These are phyloP conservation scores for Microcos paniculata DNA, from an alignment of 345 rosid genomes.

Conservation along the genomic window DNA sequence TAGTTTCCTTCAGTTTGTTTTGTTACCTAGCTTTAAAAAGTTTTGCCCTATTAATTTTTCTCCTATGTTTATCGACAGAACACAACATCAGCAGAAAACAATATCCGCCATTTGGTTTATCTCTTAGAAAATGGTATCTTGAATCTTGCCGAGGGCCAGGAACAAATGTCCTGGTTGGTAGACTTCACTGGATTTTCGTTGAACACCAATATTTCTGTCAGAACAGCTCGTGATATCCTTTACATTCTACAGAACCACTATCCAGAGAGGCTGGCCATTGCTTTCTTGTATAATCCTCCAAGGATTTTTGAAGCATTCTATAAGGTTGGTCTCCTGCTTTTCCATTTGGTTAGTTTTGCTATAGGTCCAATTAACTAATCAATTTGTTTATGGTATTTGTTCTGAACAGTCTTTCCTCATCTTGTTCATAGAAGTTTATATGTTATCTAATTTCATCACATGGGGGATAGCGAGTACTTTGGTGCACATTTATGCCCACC, in stretches of 20 bases:
- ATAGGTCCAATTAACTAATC: not conserved
- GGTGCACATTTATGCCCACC: not conserved
- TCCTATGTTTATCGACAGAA: slow-evolving; percentile 47
- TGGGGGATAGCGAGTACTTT: not conserved
- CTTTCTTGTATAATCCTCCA: slow-evolving; percentile 87
- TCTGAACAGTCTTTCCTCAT: not conserved
- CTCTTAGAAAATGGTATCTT: slow-evolving; percentile 82
- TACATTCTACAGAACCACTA: slow-evolving; percentile 79
- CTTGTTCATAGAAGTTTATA: not conserved
- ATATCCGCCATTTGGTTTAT: slow-evolving; percentile 79
- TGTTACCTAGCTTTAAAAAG: not conserved
- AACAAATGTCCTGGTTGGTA: slow-evolving; percentile 85
- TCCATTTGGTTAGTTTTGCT: not conserved
- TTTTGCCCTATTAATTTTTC: not conserved
- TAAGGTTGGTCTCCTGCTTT: slow-evolving; percentile 50
- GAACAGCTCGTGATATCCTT: slow-evolving; percentile 66
- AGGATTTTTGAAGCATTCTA: slow-evolving; percentile 81
- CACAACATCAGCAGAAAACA: slow-evolving; percentile 63
- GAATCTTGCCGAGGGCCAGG: slow-evolving; percentile 81
- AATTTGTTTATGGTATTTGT: not conserved
- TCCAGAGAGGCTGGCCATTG: slow-evolving; percentile 84
- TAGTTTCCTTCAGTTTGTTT: not conserved
- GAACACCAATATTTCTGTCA: slow-evolving; percentile 40
- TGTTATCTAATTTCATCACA: not conserved
- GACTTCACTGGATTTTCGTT: slow-evolving; percentile 92